Conservation (phyloP, 202 grass and related monocot species). For the Thinopyrum obtusiflorum region DNA sequence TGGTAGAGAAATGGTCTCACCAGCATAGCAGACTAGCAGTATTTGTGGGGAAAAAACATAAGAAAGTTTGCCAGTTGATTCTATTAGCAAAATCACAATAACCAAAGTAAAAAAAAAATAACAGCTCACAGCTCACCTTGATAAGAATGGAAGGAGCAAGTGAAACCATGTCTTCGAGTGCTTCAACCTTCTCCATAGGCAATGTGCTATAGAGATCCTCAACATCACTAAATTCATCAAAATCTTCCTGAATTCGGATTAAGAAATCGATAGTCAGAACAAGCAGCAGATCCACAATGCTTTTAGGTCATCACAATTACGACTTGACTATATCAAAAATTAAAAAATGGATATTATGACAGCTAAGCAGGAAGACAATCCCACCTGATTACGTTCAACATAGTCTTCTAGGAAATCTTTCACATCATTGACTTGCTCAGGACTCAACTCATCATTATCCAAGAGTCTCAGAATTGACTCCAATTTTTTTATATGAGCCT, state of each 20-base stretch:
- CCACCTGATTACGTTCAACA: constrained; percentile 94
- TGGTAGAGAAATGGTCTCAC: constrained; percentile 4
- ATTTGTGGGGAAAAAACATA: neutral
- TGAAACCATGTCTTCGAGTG: constrained; percentile 98
- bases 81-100: neutral
- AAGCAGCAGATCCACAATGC: neutral
- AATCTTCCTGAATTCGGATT: constrained; percentile 74
- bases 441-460: constrained; percentile 97
- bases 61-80: constrained; percentile 12
- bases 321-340: constrained; percentile 3
- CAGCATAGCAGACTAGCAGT: neutral
- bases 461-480: constrained; percentile 96
- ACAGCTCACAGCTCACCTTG: constrained; percentile 55
- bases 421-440: constrained; percentile 96
- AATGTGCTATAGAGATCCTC: constrained; percentile 90
- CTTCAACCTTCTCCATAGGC: constrained; percentile 96
- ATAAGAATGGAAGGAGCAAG: constrained; percentile 83
- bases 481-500: constrained; percentile 96
- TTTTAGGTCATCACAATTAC: constrained; percentile 13
- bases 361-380: constrained; percentile 26
- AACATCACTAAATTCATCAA: constrained; percentile 97
- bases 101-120: neutral
- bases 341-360: constrained; percentile 5
- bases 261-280: constrained; percentile 19
- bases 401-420: constrained; percentile 99